Percentiles rank a stretch among this genome's conserved stretches.
These are phyloP conservation scores for Triticum dicoccoides DNA, from an alignment of 176 grass and related monocot species.

Conservation along the genomic window DNA sequence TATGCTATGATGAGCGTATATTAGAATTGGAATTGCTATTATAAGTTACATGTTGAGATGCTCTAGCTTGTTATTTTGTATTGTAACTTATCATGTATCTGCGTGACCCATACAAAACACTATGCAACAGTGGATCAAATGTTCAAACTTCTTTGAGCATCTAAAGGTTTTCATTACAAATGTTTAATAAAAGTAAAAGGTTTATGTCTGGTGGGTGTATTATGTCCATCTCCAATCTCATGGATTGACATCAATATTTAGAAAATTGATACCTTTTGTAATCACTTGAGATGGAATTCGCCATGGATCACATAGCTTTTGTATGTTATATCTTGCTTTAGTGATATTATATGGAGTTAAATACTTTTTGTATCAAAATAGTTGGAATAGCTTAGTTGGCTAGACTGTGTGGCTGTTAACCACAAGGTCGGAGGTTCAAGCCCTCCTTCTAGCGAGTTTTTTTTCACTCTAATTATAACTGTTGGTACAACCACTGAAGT, in stretches of 20 bases:
- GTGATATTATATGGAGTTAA: too few relatives aligned
- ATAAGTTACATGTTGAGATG: neutral
- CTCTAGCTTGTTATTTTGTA: neutral
- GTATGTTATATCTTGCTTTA: neutral
- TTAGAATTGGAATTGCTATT: neutral
- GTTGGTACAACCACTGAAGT: neutral
- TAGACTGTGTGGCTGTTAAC: constrained; percentile 76
- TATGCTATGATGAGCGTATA: neutral
- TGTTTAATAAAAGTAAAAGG: neutral
- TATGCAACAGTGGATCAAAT: neutral
- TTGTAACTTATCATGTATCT: neutral
- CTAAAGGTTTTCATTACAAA: neutral
- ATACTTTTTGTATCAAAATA: neutral
- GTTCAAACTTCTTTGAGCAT: neutral
- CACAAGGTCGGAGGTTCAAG: constrained; percentile 49
- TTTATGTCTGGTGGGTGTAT: neutral
- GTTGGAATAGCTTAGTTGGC: constrained; percentile 88
- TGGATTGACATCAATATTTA: too few relatives aligned
- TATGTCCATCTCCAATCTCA: too few relatives aligned
- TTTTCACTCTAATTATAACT: too few relatives aligned
- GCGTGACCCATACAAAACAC: neutral
- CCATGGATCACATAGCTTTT: too few relatives aligned
- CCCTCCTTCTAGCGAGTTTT: neutral
- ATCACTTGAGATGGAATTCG: too few relatives aligned
- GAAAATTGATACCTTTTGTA: too few relatives aligned